Evolutionary conservation across 768 basidiomycete species (phyloP).

Genomic region (Hysterangium stoloniferum): DNA sequence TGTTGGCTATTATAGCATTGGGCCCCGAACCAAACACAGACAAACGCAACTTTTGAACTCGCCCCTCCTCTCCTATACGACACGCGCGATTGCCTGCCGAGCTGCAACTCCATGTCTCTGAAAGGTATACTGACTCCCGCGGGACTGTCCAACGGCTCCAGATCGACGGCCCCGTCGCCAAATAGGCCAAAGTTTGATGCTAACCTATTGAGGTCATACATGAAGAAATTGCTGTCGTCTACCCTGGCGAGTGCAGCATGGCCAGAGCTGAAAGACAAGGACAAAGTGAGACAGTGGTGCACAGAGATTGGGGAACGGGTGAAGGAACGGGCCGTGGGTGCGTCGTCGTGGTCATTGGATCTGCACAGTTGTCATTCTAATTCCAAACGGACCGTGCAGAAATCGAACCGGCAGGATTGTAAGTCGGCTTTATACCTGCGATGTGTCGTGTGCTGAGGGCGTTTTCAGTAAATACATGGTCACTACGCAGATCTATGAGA

Average conservation of each 20-base stretch:
- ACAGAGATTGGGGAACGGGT: conserved; percentile 79
- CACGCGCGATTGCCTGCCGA: background rate
- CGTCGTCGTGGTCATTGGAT: conserved; percentile 15
- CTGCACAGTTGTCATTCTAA: no score
- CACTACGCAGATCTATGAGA: conserved; percentile 78
- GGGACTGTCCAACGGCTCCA: conserved; percentile 39
- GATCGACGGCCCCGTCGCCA: conserved; percentile 51
- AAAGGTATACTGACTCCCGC: background rate
- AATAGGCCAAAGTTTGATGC: conserved; percentile 54
- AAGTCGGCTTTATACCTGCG: conserved; percentile 29
- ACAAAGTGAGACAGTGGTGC: conserved; percentile 66
- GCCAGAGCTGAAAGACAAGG: conserved; percentile 62
- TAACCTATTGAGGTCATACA: conserved; percentile 67
- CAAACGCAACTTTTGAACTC: background rate
- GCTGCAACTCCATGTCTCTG: background rate
- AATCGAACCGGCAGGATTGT: conserved; percentile 78
- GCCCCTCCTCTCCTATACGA: no score
- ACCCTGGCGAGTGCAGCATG: conserved; percentile 59
- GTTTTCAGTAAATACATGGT: conserved; percentile 73
- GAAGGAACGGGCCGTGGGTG: conserved; percentile 72
- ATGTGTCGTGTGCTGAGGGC: background rate
- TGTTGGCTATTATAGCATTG: background rate
- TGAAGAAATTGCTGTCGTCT: conserved; percentile 70
- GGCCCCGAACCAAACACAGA: background rate
- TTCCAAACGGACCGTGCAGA: no score